Percentiles rank a stretch among this genome's conserved stretches.
Conservation (phyloP, 1,284 basidiomycete species). For the Coniferiporia weirii region DNA sequence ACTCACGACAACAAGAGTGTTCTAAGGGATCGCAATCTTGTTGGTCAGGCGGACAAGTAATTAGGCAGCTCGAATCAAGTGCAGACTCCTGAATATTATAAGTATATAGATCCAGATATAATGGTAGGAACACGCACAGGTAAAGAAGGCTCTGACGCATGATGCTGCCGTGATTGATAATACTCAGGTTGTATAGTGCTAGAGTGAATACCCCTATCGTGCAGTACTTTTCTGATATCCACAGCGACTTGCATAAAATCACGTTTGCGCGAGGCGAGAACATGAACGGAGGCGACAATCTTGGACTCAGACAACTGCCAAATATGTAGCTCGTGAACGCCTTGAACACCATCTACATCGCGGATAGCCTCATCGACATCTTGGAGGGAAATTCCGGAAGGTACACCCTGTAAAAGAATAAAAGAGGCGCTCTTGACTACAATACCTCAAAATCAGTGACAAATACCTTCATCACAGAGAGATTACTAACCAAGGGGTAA, state of each 20-base stretch:
- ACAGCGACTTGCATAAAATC: conserved; percentile 92
- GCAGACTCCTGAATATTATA: conserved; percentile 23
- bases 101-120: neutral
- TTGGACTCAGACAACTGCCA: conserved; percentile 93
- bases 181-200: conserved; percentile 88
- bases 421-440: conserved; percentile 87
- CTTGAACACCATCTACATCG: conserved; percentile 81
- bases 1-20: conserved; percentile 78
- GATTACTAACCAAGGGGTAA: conserved; percentile 75
- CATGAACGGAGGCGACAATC: conserved; percentile 94
- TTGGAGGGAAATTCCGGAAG: conserved; percentile 83
- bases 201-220: conserved; percentile 91
- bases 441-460: neutral
- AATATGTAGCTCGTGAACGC: conserved; percentile 93
- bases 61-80: conserved; percentile 33
- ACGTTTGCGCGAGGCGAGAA: conserved; percentile 72
- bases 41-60: conserved; percentile 51
- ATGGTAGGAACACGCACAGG: conserved; percentile 33
- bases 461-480: neutral
- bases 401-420: conserved; percentile 96
- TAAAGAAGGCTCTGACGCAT: conserved; percentile 32
- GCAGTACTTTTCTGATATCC: conserved; percentile 79
- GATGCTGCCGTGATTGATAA: conserved; percentile 35
- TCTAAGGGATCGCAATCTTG: conserved; percentile 60
- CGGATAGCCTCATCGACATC: conserved; percentile 79